These are phyloP conservation scores for Trichoderma hamatum DNA, from an alignment of 2,329 filamentous ascomycete species.

Conservation along the genomic window DNA sequence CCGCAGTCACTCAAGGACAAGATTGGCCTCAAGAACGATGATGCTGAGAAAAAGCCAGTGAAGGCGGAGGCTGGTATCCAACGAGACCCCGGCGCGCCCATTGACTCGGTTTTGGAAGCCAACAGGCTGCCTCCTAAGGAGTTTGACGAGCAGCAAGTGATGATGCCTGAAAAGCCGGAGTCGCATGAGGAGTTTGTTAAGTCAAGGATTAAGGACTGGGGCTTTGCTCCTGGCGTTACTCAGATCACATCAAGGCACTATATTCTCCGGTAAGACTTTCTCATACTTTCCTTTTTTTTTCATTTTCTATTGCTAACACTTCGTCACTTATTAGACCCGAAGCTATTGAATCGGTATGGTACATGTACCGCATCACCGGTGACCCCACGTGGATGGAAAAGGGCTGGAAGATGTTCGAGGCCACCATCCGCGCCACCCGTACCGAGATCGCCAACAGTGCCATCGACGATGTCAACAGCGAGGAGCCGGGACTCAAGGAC, in stretches of 20 bases:
- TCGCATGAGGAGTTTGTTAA: conserved; percentile 60
- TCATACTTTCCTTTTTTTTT: conserved; percentile 31
- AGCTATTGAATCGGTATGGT: conserved; percentile 85
- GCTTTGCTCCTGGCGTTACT: conserved; percentile 56
- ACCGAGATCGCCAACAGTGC: conserved; percentile 71
- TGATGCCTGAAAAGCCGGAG: conserved; percentile 41
- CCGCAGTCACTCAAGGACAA: conserved; percentile 41
- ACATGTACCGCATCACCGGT: conserved; percentile 88
- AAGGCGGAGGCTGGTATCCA: neutral
- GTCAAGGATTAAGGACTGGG: conserved; percentile 47
- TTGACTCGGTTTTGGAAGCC: conserved; percentile 26
- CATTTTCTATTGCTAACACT: conserved; percentile 31
- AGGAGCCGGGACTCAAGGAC: conserved; percentile 53
- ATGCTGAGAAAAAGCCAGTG: conserved; percentile 13
- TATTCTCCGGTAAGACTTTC: conserved; percentile 59
- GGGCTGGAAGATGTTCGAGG: conserved; percentile 83
- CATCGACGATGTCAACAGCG: conserved; percentile 62
- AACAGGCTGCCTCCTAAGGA: conserved; percentile 23
- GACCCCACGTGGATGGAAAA: conserved; percentile 74
- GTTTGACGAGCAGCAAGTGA: neutral
- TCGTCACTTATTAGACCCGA: conserved; percentile 61
- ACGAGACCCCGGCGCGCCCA: neutral
- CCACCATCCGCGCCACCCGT: conserved; percentile 67
- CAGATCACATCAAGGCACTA: conserved; percentile 53
- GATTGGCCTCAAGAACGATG: conserved; percentile 30